Evolutionary conservation across 495 filamentous ascomycete species (phyloP), one percentile per base, ranked within the genome.

Genomic region (Tuber melanosporum): DNA sequence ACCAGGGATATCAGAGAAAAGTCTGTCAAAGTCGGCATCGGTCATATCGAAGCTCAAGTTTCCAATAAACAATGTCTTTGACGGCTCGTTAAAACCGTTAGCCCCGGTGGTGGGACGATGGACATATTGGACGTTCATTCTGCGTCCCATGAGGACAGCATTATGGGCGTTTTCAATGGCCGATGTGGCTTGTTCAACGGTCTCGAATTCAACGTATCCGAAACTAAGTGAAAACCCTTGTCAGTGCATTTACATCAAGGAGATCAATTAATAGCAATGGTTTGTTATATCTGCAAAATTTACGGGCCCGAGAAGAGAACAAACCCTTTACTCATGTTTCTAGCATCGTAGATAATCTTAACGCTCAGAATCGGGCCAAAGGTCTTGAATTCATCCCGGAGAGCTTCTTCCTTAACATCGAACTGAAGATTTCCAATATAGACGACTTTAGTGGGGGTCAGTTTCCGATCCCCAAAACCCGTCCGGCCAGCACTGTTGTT

Each of bases 41-140:
- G 92, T 92, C 86, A 95, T 90, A 84, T 97, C 92, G 80, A 92
- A 97, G 49, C 92, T 89, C 83, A 99, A 90, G 85, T 96, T 95
- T 75, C 95, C 95, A 78, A 99, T 88, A 85, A 91, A 98, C 47
- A 99, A 87, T 8, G 91, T 92, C 73, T 86, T 87, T 36, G 89
- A 89, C 20, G 91, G 90, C 32, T 85, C 78, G 49, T 84, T 86
- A 39, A n/a, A n/a, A 20, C 62, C 47, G n/a, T 73, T 3, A 43
- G 74, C 32, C 73, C 77, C 75, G 39, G 73, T 15, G 36, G 71
- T 71, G 57, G 74, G 6, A 70, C 62, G 73, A 66, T 52, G 78
- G 41, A 74, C 81, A 79, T 87, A 89, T 78, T 92, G 87, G 72
- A 93, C 88, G 43, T 87, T 83, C 78, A 95, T 84, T 74, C 90